Conservation (phyloP, 805 yeast species). For the Nakazawaea wickerhamii region DNA sequence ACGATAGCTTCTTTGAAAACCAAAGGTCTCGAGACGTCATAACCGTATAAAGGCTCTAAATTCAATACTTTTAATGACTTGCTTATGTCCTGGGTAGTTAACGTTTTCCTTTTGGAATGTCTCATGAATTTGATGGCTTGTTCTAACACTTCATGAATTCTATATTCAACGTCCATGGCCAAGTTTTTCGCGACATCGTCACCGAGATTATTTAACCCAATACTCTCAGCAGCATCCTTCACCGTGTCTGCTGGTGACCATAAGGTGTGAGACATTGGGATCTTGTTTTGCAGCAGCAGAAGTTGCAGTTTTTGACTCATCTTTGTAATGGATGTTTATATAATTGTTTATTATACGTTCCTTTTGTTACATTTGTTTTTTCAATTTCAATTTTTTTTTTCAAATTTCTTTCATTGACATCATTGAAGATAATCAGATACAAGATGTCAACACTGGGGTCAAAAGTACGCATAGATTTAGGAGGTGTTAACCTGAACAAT, state of each 20-base stretch:
- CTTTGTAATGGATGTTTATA: not conserved
- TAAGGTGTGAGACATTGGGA: constrained; percentile 77
- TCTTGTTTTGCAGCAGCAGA: constrained; percentile 22
- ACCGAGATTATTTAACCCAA: constrained; percentile 71
- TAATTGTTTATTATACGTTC: not conserved
- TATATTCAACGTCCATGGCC: constrained; percentile 99
- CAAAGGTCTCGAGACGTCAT: constrained; percentile 65
- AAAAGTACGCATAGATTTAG: constrained; percentile 7
- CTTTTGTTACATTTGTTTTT: constrained; percentile 5
- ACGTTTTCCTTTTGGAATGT: constrained; percentile 78
- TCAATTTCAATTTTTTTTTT: not conserved
- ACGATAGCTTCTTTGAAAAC: constrained; percentile 83
- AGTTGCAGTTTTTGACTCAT: constrained; percentile 5
- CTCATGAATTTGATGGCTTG: constrained; percentile 96
- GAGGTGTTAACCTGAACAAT: constrained; percentile 7
- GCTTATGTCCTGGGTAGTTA: constrained; percentile 77
- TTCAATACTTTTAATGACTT: constrained; percentile 80
- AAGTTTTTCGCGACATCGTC: constrained; percentile 92
- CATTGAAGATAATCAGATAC: not conserved
- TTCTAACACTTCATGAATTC: constrained; percentile 91
- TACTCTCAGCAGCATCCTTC: constrained; percentile 88
- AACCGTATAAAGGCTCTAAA: constrained; percentile 91
- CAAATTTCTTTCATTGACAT: not conserved
- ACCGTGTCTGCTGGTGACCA: constrained; percentile 99
- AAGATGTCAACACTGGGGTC: not conserved